Evolutionary conservation across 768 basidiomycete genomes (phyloP), one percentile per base, ranked within the genome.

Genomic region (Lyophyllum decastes): DNA sequence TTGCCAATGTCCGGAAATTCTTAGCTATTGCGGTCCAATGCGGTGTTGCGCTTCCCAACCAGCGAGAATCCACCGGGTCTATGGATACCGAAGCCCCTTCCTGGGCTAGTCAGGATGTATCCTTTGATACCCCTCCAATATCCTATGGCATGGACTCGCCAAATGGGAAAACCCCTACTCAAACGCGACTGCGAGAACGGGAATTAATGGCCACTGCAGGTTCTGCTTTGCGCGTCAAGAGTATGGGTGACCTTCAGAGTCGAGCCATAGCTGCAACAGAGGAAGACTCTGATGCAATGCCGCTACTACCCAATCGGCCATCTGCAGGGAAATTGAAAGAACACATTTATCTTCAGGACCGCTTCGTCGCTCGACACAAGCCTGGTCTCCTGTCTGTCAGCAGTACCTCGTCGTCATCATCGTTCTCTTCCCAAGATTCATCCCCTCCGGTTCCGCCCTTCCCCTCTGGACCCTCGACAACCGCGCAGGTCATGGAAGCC

Each of bases 1-100:
- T 94, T 64, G 85, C 83, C 22, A 87, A 85, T 66, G 88, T 96
- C 14, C 82, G 89, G 52, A 79, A 84, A 9, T 95, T 99, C 70
- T 73, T 99, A 52, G 80, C 85, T 22, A 78, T 90, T 53, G 88
- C 87, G 27, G 82, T 85, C 25, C 88, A 90, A 60, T 92, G 87
- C 68, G 90, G 90, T 19, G 69, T 92, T 38, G 82, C 86, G 55
- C 75, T 92, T 27, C 88, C 87, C 2, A 79, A 85, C 58, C 76
- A 74, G 50, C 73, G 73, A 38, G 78, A 78, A 22, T 63, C 68
- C 9, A 61, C 61, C 17, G 69, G 66, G 9, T 73, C 73, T 16
- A 66, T 66, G 17, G 69, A 69, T 34, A 67, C 69, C 4, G 72
- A 73, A 50, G 71, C 62, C 19, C 61, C 59, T 10, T 59, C 66